Conservation (phyloP, 2,329 filamentous ascomycete genomes). For the Onygenales sp. region DNA sequence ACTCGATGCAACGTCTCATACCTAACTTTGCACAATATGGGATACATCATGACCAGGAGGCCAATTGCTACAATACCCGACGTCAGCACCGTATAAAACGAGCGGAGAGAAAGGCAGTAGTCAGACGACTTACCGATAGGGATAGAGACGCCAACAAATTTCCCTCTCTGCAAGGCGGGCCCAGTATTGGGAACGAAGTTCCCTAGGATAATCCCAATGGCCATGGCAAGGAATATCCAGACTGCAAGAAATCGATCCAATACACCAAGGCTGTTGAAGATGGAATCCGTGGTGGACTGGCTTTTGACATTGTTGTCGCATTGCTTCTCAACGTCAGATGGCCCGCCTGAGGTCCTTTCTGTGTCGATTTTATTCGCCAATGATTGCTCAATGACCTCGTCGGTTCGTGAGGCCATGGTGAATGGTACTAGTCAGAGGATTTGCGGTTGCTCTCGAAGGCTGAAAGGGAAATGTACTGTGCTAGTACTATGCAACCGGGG, state of each 20-base stretch:
- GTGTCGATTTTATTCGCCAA: not conserved
- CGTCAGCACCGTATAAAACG: not conserved
- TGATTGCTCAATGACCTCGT: not conserved
- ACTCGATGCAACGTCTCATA: conserved; percentile 65
- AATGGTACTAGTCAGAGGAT: not conserved
- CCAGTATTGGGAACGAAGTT: conserved; percentile 61
- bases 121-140: conserved; percentile 48
- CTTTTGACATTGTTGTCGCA: not conserved
- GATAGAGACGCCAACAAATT: conserved; percentile 61
- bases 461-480: no score
- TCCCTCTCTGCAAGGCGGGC: conserved; percentile 56
- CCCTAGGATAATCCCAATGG: conserved; percentile 62
- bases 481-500: no score
- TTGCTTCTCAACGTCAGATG: not conserved
- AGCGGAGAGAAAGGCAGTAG: conserved; percentile 1
- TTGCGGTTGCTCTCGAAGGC: no score
- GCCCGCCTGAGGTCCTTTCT: not conserved
- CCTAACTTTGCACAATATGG: conserved; percentile 77
- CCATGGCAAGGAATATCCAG: conserved; percentile 74
- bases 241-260: conserved; percentile 56
- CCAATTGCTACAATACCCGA: conserved; percentile 52
- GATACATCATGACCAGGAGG: conserved; percentile 87
- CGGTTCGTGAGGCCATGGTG: not conserved
- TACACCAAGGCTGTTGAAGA: conserved; percentile 43
- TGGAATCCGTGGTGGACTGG: conserved; percentile 10